A percentile compares a stretch with the other conserved stretches of the same genome.
Conservation (phyloP, 257 asterid species). For the Agastache rugosa region DNA sequence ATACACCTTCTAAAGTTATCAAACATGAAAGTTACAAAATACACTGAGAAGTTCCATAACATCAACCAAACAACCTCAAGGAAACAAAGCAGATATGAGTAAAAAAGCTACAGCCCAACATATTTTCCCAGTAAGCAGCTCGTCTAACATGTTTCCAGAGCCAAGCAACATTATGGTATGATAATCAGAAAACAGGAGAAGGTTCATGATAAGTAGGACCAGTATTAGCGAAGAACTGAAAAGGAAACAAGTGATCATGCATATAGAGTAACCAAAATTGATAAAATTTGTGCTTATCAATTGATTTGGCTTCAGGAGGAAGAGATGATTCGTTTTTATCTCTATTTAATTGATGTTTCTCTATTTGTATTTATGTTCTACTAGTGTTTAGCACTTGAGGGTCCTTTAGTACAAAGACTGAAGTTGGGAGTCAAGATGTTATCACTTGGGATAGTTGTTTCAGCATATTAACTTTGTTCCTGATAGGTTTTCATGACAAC, state of each 20-base stretch:
- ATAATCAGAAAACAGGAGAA: background rate
- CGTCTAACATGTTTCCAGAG: background rate
- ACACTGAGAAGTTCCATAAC: background rate
- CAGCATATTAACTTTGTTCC: background rate
- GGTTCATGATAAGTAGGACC: background rate
- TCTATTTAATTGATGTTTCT: background rate
- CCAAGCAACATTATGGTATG: background rate
- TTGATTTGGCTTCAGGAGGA: constrained; percentile 1
- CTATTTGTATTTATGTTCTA: background rate
- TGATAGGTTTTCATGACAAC: background rate
- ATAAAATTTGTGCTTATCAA: background rate
- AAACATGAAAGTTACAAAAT: constrained; percentile 5
- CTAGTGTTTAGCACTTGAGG: background rate
- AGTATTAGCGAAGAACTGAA: background rate
- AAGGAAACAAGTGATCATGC: background rate
- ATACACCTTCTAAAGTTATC: background rate
- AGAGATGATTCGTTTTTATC: background rate
- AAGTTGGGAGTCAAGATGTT: background rate
- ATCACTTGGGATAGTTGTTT: background rate
- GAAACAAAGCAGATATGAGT: background rate
- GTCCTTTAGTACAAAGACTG: background rate
- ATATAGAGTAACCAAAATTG: background rate
- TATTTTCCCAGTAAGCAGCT: background rate
- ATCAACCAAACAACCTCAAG: background rate
- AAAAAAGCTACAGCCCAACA: background rate